phyloP scores from a whole-genome alignment of 2,329 filamentous ascomycete species.

The Epichloe scottii region DNA sequence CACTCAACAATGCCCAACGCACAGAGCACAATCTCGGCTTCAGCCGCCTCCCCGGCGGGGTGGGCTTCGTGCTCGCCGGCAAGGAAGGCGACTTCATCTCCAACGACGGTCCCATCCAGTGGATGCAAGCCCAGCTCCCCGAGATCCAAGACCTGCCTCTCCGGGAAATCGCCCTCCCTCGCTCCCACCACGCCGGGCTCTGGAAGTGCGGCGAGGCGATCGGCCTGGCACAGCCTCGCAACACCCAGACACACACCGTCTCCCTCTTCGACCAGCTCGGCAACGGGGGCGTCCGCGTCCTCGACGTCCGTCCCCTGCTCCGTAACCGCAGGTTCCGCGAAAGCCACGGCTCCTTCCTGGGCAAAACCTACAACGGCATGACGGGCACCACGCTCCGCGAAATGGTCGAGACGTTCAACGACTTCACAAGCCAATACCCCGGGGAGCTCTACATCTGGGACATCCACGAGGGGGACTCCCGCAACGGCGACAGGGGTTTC shows the following conservation, averaged over 20 bases:
- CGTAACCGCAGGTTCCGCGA: constrained; percentile 7
- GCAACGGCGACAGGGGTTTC: not conserved
- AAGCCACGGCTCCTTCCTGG: constrained; percentile 10
- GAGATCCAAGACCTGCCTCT: constrained; percentile 16
- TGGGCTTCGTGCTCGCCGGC: constrained; percentile 19
- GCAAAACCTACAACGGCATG: constrained; percentile 12
- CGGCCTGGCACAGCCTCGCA: constrained; percentile 6
- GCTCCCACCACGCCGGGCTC: constrained; percentile 20
- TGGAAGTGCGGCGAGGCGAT: constrained; percentile 5
- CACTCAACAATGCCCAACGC: constrained; percentile 8
- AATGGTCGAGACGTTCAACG: constrained; percentile 18
- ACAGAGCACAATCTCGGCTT: constrained; percentile 10
- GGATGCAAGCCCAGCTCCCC: constrained; percentile 18
- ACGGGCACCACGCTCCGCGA: constrained; percentile 14
- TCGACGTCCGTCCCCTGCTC: constrained; percentile 16
- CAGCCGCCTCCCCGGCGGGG: constrained; percentile 9
- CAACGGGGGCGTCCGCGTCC: constrained; percentile 17
- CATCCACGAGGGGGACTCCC: constrained; percentile 10
- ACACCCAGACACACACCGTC: constrained; percentile 15
- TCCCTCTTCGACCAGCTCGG: constrained; percentile 15
- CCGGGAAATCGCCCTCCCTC: constrained; percentile 18
- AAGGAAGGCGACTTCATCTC: constrained; percentile 18
- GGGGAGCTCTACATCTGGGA: constrained; percentile 24
- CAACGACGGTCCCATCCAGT: constrained; percentile 13
- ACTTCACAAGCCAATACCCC: constrained; percentile 16